Conservation (phyloP, 805 yeast species). For the Danielia reshetovae region DNA sequence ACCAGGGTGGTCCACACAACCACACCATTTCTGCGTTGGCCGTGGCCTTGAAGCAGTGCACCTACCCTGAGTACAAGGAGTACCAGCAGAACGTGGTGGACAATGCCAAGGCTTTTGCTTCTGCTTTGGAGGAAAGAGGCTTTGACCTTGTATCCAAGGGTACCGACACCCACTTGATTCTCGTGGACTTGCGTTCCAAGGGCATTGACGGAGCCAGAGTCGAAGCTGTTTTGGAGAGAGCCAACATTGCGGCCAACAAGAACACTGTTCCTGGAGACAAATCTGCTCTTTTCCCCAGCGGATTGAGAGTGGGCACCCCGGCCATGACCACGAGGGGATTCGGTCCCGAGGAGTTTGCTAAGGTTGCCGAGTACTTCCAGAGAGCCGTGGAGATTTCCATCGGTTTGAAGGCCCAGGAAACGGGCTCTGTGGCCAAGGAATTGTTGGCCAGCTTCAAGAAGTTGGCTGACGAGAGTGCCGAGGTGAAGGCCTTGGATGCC, state of each 20-base stretch:
- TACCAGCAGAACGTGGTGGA: slow-evolving; percentile 81
- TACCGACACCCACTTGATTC: slow-evolving; percentile 90
- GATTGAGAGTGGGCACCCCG: slow-evolving; percentile 95
- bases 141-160: slow-evolving; percentile 84
- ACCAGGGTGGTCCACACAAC: slow-evolving; percentile 99
- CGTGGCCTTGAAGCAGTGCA: slow-evolving; percentile 89
- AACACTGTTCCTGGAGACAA: slow-evolving; percentile 96
- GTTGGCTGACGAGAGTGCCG: slow-evolving; percentile 60
- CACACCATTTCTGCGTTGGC: slow-evolving; percentile 96
- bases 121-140: slow-evolving; percentile 59
- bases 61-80: slow-evolving; percentile 79
- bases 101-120: slow-evolving; percentile 77
- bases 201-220: slow-evolving; percentile 94
- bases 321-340: slow-evolving; percentile 98
- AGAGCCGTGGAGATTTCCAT: slow-evolving; percentile 69
- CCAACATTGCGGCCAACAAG: slow-evolving; percentile 93
- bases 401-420: slow-evolving; percentile 54
- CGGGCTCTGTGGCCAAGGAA: slow-evolving; percentile 56
- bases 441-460: slow-evolving; percentile 66
- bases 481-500: slow-evolving; percentile 55
- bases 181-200: slow-evolving; percentile 75
- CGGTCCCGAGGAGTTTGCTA: slow-evolving; percentile 68
- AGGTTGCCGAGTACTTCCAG: slow-evolving; percentile 77
- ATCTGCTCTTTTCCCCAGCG: slow-evolving; percentile 94
- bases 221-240: slow-evolving; percentile 82